Conservation (phyloP, 2,329 filamentous ascomycete genomes). For the Chrysoporthe cubensis region DNA sequence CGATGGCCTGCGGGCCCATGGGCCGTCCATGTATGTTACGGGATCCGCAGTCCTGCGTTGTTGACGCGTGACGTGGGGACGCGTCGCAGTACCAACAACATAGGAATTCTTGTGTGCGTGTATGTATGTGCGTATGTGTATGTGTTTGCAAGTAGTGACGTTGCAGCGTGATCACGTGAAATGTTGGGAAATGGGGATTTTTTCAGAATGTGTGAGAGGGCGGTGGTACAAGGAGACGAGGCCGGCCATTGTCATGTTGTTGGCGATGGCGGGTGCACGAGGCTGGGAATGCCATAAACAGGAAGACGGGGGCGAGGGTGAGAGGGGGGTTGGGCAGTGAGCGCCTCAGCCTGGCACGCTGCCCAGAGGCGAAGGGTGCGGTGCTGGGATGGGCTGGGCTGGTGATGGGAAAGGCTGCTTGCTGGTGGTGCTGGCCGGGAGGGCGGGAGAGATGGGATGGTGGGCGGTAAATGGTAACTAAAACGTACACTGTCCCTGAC, state of each 20-base stretch:
- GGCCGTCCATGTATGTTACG: background rate
- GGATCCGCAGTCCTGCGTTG: background rate
- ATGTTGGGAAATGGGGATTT: too few species aligned
- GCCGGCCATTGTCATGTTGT: background rate
- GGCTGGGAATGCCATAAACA: background rate
- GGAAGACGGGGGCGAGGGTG: too few species aligned
- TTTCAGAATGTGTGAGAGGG: background rate
- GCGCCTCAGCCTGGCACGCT: background rate
- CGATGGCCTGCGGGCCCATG: background rate
- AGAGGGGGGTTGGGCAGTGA: background rate
- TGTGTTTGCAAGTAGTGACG: background rate
- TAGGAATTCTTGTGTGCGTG: background rate
- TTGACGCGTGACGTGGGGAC: constrained; percentile 2
- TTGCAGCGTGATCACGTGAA: constrained; percentile 14
- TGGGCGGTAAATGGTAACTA: constrained; percentile 28
- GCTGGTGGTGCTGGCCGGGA: background rate
- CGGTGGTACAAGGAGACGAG: background rate
- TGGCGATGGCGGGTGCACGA: background rate
- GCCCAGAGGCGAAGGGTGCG: background rate
- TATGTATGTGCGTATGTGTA: too few species aligned
- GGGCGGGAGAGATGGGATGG: constrained; percentile 7
- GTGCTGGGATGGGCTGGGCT: background rate
- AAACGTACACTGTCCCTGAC: constrained; percentile 80
- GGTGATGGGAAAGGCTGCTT: background rate
- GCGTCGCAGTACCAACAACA: background rate